phyloP scores from a whole-genome alignment of 805 yeast genomes.

The Candida xiaguanensis region DNA sequence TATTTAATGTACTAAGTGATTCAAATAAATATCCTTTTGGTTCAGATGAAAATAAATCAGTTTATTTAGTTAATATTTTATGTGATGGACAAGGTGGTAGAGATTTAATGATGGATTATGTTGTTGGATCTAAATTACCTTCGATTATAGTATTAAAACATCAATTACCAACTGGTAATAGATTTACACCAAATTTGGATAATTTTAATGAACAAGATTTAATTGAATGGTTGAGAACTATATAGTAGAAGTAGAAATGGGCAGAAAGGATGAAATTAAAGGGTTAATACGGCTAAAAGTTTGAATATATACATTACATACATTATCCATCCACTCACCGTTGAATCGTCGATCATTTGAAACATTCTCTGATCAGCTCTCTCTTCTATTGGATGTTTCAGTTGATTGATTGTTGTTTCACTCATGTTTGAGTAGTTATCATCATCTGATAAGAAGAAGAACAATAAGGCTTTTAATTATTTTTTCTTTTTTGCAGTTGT shows the following conservation, averaged over 20 bases:
- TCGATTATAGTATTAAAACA: conserved; percentile 63
- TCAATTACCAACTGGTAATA: conserved; percentile 48
- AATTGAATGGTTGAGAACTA: conserved; percentile 15
- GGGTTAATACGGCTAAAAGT: no score
- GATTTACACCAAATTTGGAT: conserved; percentile 20
- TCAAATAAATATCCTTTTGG: conserved; percentile 35
- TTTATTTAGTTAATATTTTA: conserved; percentile 69
- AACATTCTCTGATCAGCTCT: no score
- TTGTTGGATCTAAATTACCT: conserved; percentile 52
- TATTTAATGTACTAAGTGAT: conserved; percentile 35
- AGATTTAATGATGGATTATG: conserved; percentile 55
- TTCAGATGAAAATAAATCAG: conserved; percentile 19
- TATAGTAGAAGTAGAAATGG: not conserved
- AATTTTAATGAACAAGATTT: conserved; percentile 26
- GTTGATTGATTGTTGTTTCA: no score
- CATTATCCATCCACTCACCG: no score
- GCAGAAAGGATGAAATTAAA: no score
- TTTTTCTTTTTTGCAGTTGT: no score
- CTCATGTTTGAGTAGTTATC: no score
- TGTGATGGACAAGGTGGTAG: conserved; percentile 62
- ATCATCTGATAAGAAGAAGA: not conserved
- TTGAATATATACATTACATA: no score
- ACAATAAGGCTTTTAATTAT: no score
- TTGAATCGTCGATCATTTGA: no score
- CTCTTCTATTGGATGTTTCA: no score